These are phyloP conservation scores for Jaapia argillacea DNA, from an alignment of 768 basidiomycete species.

Conservation along the genomic window DNA sequence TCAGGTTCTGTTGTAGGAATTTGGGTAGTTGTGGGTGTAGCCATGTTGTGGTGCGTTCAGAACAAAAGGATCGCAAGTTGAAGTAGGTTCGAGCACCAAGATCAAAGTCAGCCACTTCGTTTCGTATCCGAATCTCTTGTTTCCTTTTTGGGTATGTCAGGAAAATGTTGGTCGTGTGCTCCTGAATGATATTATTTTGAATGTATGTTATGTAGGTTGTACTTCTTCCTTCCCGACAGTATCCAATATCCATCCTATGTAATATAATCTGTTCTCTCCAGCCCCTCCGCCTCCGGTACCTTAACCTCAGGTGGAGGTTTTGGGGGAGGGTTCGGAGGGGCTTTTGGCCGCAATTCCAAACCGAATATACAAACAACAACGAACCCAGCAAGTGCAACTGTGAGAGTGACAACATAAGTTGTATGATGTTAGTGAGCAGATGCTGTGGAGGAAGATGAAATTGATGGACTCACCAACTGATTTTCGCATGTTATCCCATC, in stretches of 20 bases:
- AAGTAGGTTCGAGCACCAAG: too few species aligned
- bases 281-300: constrained; percentile 8
- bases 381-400: constrained; percentile 57
- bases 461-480: constrained; percentile 51
- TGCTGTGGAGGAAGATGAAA: not conserved
- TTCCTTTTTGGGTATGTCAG: too few species aligned
- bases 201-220: not conserved
- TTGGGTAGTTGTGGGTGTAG: too few species aligned
- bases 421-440: constrained; percentile 1
- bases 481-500: constrained; percentile 83
- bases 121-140: too few species aligned
- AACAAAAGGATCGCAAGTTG: too few species aligned
- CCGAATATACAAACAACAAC: constrained; percentile 57
- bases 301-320: not conserved
- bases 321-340: not conserved
- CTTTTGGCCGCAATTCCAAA: constrained; percentile 49
- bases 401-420: not conserved
- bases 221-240: not conserved
- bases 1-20: too few species aligned
- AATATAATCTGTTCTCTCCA: constrained; percentile 6
- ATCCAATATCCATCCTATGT: not conserved
- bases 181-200: not conserved
- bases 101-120: too few species aligned
- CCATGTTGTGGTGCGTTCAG: too few species aligned
- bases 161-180: not conserved